Evolutionary conservation across 1,139 yeast genomes (phyloP), one percentile per base, ranked within the genome.

Genomic region (Magnusiomyces fungicola): DNA sequence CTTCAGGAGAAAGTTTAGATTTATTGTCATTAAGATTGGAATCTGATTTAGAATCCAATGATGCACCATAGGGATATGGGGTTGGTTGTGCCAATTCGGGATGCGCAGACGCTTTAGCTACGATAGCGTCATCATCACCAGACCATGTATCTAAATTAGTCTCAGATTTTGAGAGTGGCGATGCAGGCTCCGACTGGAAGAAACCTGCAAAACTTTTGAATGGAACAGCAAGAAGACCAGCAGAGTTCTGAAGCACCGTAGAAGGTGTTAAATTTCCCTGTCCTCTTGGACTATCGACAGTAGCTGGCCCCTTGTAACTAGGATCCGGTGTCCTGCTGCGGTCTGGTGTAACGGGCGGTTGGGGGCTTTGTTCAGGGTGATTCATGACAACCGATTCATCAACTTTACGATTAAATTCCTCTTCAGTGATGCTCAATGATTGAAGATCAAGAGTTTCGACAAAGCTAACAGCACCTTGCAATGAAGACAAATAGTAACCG

Each of bases 381-480:
- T n/a, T n/a, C 45, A 64, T 67, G 3, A 64, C 63, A 27, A 65
- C 58, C 21, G 70, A 61, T 18, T 56, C 57, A 44, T 66, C 69
- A 40, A 70, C 65, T 29, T 68, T 64, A 47, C 63, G 59, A 51
- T 73, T 77, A 78, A 78, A 78, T 46, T 83, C 89, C 49, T 79
- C 80, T 46, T 75, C 73, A 2, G 72, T 65, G 2, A 89, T 79
- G 0, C 90, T 80, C 46, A 90, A 69, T 30, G 80, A 78, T 2
- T 77, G 75, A 41, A 69, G 67, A 44, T 73, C 77, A 44, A 90
- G 66, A 22, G 79, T 77, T 52, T 81, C 78, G 24, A 90, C 77
- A 62, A 89, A 90, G 50, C 80, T 76, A 30, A 88, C 76, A 0
- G 96, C 96, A 2, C 92, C 94, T 61, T 86, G 88, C 29, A 87